Conservation (phyloP, 345 rosid genomes). For the Murraya koenigii region DNA sequence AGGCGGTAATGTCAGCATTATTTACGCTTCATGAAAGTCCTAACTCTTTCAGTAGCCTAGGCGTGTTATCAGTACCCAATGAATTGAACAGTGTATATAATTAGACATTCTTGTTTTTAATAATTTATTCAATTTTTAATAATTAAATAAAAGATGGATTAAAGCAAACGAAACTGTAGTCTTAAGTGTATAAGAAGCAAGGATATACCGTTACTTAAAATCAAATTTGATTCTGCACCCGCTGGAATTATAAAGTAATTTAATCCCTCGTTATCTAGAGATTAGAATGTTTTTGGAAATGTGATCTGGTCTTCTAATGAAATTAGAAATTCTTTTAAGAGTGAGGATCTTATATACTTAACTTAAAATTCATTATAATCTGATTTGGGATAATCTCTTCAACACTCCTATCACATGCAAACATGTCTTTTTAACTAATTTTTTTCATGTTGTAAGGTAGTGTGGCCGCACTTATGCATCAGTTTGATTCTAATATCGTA, state of each 20-base stretch:
- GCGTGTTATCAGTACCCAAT: neutral
- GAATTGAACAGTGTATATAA: neutral
- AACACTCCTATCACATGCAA: no score
- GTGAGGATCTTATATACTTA: no score
- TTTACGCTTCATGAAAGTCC: conserved; percentile 19
- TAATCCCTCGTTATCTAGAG: neutral
- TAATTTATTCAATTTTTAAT: neutral
- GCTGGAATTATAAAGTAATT: neutral
- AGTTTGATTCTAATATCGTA: no score
- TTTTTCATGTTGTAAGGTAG: accelerated
- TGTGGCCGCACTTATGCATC: no score
- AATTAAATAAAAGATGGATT: neutral
- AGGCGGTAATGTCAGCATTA: conserved; percentile 21
- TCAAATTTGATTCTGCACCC: neutral
- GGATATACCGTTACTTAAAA: neutral
- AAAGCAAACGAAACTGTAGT: neutral
- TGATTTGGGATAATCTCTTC: no score
- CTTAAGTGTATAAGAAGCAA: neutral
- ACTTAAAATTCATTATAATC: no score
- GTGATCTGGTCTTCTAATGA: neutral
- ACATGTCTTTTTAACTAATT: no score
- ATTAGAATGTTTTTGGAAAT: conserved; percentile 2
- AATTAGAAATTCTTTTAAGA: neutral
- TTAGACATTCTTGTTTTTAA: conserved; percentile 20
- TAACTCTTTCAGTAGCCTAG: conserved; percentile 18